Evolutionary conservation across 2,329 filamentous ascomycete species (phyloP), one percentile per base, ranked within the genome.

Genomic region (Rutstroemia sp.): DNA sequence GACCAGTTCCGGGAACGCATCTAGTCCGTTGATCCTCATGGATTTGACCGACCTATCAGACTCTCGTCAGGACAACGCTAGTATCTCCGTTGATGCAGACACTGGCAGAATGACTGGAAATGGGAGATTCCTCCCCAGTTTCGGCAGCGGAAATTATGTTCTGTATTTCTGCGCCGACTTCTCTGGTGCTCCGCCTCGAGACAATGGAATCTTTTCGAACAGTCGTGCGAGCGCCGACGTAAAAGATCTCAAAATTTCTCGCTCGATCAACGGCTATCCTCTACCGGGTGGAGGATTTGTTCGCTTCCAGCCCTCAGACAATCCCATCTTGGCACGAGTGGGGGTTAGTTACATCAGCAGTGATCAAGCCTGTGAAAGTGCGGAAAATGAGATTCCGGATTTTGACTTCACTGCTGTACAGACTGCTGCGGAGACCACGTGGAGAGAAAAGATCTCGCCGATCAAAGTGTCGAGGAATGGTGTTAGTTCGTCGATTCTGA

Each of bases 81-180:
- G 74, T 1, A 72, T 86, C 3, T 72, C 72, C 0, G 78, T 88
- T 1, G 74, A 87, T 60, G 64, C 69, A 2, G 60, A 68, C 0
- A 82, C 78, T 0, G 84, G 85, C 0, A 77, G 84, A 48, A 80
- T 88, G 44, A 84, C 77, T 0, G 85, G 83, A 12, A 77, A 74
- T 56, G 85, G 78, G 1, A 73, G 73, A 1, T 89, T 88, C 63
- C 66, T 73, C 5, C 82, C 86, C 0, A 87, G 82, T 60, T 89
- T 89, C 61, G 83, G 83, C 0, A 75, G 76, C 38, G 85, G 84
- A 1, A 75, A 65, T 10, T 89, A 85, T 64, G 69, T 73, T 17
- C 68, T 80, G 1, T 78, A 85, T 65, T 87, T 88, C 61, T 89
- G 86, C 63, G 82, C 82, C 3, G 86, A 89, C 61, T 87, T 89